Evolutionary conservation across 208 protist genomes (phyloP).

Genomic region (Tetramitus jugosus): DNA sequence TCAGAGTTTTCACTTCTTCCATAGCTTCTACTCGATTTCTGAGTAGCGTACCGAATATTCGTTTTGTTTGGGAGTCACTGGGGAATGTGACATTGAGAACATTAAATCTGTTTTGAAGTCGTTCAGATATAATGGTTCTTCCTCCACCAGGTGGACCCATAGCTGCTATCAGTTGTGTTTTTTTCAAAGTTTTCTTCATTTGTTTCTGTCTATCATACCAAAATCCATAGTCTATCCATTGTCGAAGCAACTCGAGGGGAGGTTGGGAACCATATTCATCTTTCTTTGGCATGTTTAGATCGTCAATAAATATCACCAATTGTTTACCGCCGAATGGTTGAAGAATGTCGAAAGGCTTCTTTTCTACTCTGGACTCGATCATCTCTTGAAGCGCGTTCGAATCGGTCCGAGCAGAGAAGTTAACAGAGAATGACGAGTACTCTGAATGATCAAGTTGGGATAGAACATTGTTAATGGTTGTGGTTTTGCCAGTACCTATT

Average conservation of each 20-base stretch:
- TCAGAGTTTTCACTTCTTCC: slow-evolving; percentile 74
- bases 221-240: slow-evolving; percentile 92
- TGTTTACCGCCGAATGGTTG: slow-evolving; percentile 77
- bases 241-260: slow-evolving; percentile 89
- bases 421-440: slow-evolving; percentile 76
- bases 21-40: slow-evolving; percentile 76
- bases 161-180: slow-evolving; percentile 90
- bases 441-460: slow-evolving; percentile 56
- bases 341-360: slow-evolving; percentile 88
- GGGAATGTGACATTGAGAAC: slow-evolving; percentile 92
- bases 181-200: slow-evolving; percentile 76
- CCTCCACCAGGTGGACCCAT: slow-evolving; percentile 87
- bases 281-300: slow-evolving; percentile 95
- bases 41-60: slow-evolving; percentile 92
- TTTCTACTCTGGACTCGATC: slow-evolving; percentile 88
- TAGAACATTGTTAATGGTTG: slow-evolving; percentile 74
- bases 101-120: slow-evolving; percentile 86
- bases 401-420: slow-evolving; percentile 89
- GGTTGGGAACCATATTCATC: slow-evolving; percentile 94
- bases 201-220: slow-evolving; percentile 93
- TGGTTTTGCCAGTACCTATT: slow-evolving; percentile 92
- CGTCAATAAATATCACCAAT: slow-evolving; percentile 93
- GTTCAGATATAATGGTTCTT: slow-evolving; percentile 76
- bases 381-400: slow-evolving; percentile 85
- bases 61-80: slow-evolving; percentile 64